A percentile compares a stretch with the other conserved stretches of the same genome.
These are phyloP conservation scores for Ilyonectria robusta DNA, from an alignment of 2,329 filamentous ascomycete species.

Conservation along the genomic window DNA sequence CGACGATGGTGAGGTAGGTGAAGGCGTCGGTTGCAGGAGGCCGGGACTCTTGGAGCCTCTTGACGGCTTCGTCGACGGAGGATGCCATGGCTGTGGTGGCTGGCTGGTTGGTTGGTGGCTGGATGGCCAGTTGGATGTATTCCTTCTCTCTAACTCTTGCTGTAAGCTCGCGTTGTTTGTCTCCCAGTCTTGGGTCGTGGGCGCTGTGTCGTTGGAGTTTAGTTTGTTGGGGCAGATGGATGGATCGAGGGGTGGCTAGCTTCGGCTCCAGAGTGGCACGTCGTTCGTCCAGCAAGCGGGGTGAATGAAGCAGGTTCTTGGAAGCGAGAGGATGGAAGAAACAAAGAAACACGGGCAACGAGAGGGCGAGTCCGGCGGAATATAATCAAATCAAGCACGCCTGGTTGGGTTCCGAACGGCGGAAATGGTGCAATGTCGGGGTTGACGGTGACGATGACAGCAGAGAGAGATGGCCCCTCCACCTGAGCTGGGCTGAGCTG, in stretches of 20 bases:
- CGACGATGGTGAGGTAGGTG: conserved; percentile 84
- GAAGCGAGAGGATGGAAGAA: conserved; percentile 7
- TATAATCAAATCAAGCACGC: background rate
- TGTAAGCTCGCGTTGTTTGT: background rate
- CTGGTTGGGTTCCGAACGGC: background rate
- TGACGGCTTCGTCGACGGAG: conserved; percentile 57
- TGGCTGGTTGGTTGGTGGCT: background rate
- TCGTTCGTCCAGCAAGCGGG: background rate
- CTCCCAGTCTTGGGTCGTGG: background rate
- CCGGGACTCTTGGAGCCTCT: conserved; percentile 63
- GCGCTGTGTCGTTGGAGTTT: background rate
- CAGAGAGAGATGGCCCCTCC: background rate
- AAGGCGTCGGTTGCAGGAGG: conserved; percentile 75
- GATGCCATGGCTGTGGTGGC: conserved; percentile 47
- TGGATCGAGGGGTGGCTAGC: background rate
- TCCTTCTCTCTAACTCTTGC: background rate
- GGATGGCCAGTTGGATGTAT: background rate
- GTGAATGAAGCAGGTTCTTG: background rate
- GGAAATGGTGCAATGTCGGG: background rate
- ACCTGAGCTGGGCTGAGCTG: background rate
- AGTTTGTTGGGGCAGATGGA: background rate
- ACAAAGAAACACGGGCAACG: background rate
- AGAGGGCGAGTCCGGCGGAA: background rate
- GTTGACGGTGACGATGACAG: background rate
- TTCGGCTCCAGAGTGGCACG: background rate